These are phyloP conservation scores for Amphibolis antarctica DNA, from an alignment of 106 monocot species.

Conservation along the genomic window DNA sequence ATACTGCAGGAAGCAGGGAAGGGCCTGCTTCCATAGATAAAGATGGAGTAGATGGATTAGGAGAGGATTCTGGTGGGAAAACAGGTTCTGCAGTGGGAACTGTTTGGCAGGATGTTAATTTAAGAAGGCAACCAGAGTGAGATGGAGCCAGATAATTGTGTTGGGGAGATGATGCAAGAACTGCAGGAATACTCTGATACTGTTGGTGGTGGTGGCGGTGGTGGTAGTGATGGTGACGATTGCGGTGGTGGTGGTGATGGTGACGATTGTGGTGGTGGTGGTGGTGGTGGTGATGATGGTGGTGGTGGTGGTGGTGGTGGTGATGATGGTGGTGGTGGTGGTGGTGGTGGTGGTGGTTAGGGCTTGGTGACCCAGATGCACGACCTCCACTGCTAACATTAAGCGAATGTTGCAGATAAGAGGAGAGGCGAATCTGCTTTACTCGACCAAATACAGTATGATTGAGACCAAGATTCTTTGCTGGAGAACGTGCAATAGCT, in stretches of 20 bases:
- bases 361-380: conserved; percentile 35
- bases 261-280: conserved; percentile 17
- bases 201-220: conserved; percentile 31
- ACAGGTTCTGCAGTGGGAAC: conserved; percentile 23
- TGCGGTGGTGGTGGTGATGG: conserved; percentile 37
- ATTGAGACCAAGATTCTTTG: conserved; percentile 83
- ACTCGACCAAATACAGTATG: conserved; percentile 90
- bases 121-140: conserved; percentile 17
- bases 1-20: conserved; percentile 38
- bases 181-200: conserved; percentile 3
- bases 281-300: conserved; percentile 51
- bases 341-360: conserved; percentile 40
- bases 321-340: conserved; percentile 30
- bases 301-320: conserved; percentile 51
- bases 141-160: conserved; percentile 11
- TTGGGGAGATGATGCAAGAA: conserved; percentile 41
- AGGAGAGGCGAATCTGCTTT: conserved; percentile 82
- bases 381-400: conserved; percentile 20
- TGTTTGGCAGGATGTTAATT: conserved; percentile 11
- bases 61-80: neutral
- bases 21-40: neutral
- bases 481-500: conserved; percentile 50
- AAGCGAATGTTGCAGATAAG: conserved; percentile 74
- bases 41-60: neutral
- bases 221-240: conserved; percentile 53